Conservation (phyloP, 768 basidiomycete species). For the Hypholoma sublateritium region DNA sequence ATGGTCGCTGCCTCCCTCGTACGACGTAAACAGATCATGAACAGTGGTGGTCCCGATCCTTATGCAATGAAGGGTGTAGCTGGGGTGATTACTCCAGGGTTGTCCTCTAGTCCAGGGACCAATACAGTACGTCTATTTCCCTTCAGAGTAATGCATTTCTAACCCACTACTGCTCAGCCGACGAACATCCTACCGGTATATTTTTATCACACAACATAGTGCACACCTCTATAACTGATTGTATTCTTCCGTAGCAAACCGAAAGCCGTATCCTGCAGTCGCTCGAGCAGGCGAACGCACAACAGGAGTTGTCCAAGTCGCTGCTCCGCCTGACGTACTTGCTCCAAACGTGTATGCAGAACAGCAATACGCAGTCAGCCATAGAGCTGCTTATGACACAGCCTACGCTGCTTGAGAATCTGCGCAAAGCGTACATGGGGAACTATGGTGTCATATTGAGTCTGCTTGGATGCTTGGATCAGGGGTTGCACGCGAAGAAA, state of each 20-base stretch:
- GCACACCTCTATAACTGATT: not conserved
- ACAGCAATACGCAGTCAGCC: conserved; percentile 68
- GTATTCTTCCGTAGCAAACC: conserved; percentile 34
- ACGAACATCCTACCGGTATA: conserved; percentile 9
- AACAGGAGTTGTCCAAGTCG: conserved; percentile 77
- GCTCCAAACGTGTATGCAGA: conserved; percentile 67
- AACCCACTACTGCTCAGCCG: conserved; percentile 6
- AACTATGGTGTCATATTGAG: conserved; percentile 91
- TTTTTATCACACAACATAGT: not conserved
- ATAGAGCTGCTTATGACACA: conserved; percentile 83
- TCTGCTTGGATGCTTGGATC: conserved; percentile 89
- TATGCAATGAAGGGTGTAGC: conserved; percentile 48
- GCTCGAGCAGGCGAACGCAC: conserved; percentile 73
- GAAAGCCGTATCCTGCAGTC: conserved; percentile 62
- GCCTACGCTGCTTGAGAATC: conserved; percentile 77
- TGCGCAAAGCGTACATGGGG: conserved; percentile 89
- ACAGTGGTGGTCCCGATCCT: conserved; percentile 73
- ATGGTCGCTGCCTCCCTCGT: conserved; percentile 94
- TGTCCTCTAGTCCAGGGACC: conserved; percentile 35
- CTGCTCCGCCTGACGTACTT: conserved; percentile 78
- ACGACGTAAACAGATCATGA: conserved; percentile 71
- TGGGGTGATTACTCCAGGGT: conserved; percentile 13
- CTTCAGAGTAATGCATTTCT: too few relatives aligned
- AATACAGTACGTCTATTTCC: conserved; percentile 42
- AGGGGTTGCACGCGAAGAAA: conserved; percentile 81